Evolutionary conservation across 2,329 filamentous ascomycete species (phyloP).

Genomic region (Magnaporthiopsis rhizophila): DNA sequence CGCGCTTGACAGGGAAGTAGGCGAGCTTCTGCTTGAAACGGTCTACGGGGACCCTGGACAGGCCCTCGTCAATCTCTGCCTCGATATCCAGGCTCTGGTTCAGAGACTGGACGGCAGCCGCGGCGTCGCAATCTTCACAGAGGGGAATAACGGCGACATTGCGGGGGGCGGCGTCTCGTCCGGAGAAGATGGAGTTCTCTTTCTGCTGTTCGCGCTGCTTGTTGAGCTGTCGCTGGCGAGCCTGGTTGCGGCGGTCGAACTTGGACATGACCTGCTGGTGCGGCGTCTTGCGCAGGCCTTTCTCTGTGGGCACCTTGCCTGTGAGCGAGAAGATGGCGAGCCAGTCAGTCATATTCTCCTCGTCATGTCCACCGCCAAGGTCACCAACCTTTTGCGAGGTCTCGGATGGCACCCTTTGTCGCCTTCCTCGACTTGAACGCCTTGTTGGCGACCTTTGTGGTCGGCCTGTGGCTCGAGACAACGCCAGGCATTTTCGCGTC

Average conservation of each 20-base stretch:
- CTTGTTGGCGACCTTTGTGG: conserved; percentile 84
- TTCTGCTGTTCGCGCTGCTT: conserved; percentile 80
- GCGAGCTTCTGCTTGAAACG: conserved; percentile 93
- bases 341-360: neutral
- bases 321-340: conserved; percentile 6
- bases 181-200: conserved; percentile 74
- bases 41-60: conserved; percentile 64
- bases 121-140: conserved; percentile 61
- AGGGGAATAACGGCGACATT: conserved; percentile 85
- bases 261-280: conserved; percentile 98
- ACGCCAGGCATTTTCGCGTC: conserved; percentile 64
- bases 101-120: conserved; percentile 59
- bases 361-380: neutral
- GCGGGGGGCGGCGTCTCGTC: conserved; percentile 76
- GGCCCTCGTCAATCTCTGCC: conserved; percentile 50
- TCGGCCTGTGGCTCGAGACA: conserved; percentile 74
- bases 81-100: conserved; percentile 76
- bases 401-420: conserved; percentile 79
- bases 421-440: conserved; percentile 87
- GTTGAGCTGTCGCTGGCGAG: conserved; percentile 76
- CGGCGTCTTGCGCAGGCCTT: conserved; percentile 63
- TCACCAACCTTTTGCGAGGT: conserved; percentile 66
- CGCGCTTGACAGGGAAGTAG: conserved; percentile 67
- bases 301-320: conserved; percentile 75
- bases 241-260: conserved; percentile 88